These are phyloP conservation scores for Plantago elongata DNA, from an alignment of 257 asterid species.

Conservation along the genomic window DNA sequence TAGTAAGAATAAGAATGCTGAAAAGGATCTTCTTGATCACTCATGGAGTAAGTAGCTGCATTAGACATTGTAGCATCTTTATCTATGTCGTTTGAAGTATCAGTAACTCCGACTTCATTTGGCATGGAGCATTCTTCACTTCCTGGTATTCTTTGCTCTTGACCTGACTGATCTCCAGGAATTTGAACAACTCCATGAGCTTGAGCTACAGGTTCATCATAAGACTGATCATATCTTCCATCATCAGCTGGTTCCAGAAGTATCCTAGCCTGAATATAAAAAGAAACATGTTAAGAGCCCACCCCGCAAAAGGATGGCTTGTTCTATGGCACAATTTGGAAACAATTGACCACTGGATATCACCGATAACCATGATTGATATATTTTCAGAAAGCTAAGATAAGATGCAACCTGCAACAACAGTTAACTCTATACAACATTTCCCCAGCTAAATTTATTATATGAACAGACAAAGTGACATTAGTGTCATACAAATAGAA, in stretches of 20 bases:
- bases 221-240: conserved; percentile 32
- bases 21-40: conserved; percentile 70
- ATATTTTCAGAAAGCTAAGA: no score
- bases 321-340: neutral
- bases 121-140: conserved; percentile 26
- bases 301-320: neutral
- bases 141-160: conserved; percentile 28
- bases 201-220: conserved; percentile 31
- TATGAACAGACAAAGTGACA: no score
- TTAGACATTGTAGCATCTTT: conserved; percentile 58
- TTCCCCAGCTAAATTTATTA: no score
- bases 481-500: neutral
- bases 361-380: neutral
- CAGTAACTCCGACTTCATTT: conserved; percentile 29
- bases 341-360: neutral
- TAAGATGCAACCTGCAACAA: no score
- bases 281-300: conserved; percentile 12
- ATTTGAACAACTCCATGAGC: conserved; percentile 28
- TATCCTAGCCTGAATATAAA: conserved; percentile 73
- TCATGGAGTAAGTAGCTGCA: conserved; percentile 64
- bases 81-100: conserved; percentile 44
- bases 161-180: conserved; percentile 24
- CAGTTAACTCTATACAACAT: no score
- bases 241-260: conserved; percentile 52
- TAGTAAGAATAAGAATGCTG: conserved; percentile 47